Conservation (phyloP, 1,139 yeast genomes). For the Wickerhamomyces sp. region DNA sequence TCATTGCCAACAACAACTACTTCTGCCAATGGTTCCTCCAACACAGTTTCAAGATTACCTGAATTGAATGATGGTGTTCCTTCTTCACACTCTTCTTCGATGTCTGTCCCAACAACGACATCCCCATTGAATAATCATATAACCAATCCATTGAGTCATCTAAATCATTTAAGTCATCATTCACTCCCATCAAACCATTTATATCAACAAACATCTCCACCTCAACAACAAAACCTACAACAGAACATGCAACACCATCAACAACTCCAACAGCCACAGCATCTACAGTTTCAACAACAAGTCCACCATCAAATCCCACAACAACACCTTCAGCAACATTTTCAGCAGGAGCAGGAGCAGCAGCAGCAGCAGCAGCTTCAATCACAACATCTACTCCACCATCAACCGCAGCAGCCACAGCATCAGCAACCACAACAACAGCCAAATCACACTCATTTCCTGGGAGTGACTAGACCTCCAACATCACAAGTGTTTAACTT, state of each 20-base stretch:
- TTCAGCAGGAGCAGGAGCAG: slow-evolving; percentile 2
- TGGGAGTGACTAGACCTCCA: neutral
- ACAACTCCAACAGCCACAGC: no score
- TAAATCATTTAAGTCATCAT: neutral
- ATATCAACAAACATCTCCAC: neutral
- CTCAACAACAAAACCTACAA: no score
- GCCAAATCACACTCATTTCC: neutral
- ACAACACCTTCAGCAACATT: slow-evolving; percentile 5
- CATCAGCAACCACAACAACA: slow-evolving; percentile 4
- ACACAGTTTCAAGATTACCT: neutral
- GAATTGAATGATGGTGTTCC: neutral
- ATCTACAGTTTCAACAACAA: neutral
- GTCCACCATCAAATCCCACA: slow-evolving; percentile 3
- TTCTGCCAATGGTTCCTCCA: neutral
- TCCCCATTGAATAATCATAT: neutral
- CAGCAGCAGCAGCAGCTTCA: neutral
- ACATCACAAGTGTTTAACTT: slow-evolving; percentile 2
- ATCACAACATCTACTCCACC: slow-evolving; percentile 3
- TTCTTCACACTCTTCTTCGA: neutral
- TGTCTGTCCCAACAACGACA: neutral
- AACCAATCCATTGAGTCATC: neutral
- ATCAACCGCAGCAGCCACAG: slow-evolving; percentile 1
- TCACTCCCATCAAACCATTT: neutral
- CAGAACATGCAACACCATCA: no score
- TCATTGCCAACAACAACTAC: slow-evolving; percentile 6